Evolutionary conservation across 2,329 filamentous ascomycete genomes (phyloP).

Genomic region (Apiospora sp.): DNA sequence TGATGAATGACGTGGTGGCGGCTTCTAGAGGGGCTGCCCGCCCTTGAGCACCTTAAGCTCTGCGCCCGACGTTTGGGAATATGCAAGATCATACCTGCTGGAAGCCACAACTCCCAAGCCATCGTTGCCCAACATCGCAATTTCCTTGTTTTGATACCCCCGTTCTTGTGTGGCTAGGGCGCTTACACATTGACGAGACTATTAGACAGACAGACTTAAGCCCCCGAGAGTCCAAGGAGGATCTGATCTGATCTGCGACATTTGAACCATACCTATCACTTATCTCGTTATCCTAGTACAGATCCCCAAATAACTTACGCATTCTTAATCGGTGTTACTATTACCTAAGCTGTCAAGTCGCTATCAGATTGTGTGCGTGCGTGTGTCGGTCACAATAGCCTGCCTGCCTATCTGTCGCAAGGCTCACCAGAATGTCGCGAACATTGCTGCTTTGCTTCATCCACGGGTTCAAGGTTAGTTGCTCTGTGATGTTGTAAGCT

Average conservation of each 20-base stretch:
- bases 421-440: constrained; percentile 46
- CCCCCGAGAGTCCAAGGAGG: neutral
- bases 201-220: neutral
- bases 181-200: neutral
- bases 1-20: constrained; percentile 23
- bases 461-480: constrained; percentile 73
- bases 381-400: neutral
- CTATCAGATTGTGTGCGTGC: neutral
- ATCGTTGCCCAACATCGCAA: neutral
- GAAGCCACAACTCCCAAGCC: neutral
- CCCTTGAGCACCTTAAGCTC: constrained; percentile 14
- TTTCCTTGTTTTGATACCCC: constrained; percentile 27
- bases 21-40: neutral
- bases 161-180: constrained; percentile 26
- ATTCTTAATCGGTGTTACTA: neutral
- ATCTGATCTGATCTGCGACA: constrained; percentile 4
- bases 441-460: constrained; percentile 77
- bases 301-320: neutral
- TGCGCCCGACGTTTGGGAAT: constrained; percentile 7
- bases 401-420: neutral
- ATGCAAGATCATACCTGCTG: constrained; percentile 15
- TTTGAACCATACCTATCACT: neutral
- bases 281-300: neutral
- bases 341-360: neutral
- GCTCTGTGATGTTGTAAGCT: neutral